Evolutionary conservation across 306 rosid genomes (phyloP).

Genomic region (Aeschynomene evenia): DNA sequence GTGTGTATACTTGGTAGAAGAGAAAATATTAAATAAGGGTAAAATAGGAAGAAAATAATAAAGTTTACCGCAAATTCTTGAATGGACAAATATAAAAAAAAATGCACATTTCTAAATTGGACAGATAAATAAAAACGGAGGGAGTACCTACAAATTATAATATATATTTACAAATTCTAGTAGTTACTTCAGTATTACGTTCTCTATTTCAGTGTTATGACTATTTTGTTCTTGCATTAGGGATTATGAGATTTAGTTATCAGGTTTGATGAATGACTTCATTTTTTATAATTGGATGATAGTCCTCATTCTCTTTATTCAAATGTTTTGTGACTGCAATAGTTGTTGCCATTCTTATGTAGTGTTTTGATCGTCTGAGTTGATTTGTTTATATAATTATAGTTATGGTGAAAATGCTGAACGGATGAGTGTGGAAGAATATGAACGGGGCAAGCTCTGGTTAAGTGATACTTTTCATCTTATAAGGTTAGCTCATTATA

Average conservation of each 20-base stretch:
- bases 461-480: slow-evolving; percentile 71
- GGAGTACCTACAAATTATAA: too few species aligned
- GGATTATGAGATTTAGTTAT: neutral
- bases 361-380: slow-evolving; percentile 18
- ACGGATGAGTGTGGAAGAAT: slow-evolving; percentile 70
- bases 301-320: slow-evolving; percentile 17
- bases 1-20: too few species aligned
- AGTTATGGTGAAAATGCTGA: slow-evolving; percentile 66
- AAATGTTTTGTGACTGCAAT: slow-evolving; percentile 9
- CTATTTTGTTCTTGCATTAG: too few species aligned
- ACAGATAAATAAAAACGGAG: too few species aligned
- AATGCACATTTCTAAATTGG: too few species aligned
- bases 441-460: slow-evolving; percentile 80
- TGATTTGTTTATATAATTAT: slow-evolving; percentile 31
- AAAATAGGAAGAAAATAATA: too few species aligned
- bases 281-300: neutral
- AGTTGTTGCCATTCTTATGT: slow-evolving; percentile 12
- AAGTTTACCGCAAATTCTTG: too few species aligned
- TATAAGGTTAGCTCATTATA: slow-evolving; percentile 57
- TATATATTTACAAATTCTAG: too few species aligned
- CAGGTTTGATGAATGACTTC: neutral
- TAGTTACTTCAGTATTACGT: too few species aligned
- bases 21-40: too few species aligned
- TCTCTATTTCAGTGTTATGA: too few species aligned
- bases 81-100: too few species aligned